phyloP scores from a whole-genome alignment of 1,139 yeast genomes.

The Suhomyces bribrorum region DNA sequence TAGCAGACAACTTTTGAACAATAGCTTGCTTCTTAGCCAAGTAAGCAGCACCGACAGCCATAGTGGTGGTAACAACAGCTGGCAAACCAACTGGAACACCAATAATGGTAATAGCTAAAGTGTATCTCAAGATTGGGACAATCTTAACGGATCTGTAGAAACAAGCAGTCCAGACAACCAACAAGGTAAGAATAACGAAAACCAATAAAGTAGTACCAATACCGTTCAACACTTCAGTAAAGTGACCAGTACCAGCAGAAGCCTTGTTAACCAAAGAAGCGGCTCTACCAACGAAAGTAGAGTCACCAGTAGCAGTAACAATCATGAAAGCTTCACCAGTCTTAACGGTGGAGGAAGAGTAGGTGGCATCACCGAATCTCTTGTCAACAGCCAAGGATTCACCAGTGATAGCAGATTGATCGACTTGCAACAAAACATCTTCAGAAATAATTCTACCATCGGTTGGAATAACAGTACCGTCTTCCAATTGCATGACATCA shows the following conservation, averaged over 20 bases:
- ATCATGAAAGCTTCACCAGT: conserved; percentile 97
- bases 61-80: conserved; percentile 98
- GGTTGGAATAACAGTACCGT: conserved; percentile 92
- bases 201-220: conserved; percentile 92
- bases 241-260: conserved; percentile 91
- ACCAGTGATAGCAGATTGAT: conserved; percentile 98
- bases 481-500: conserved; percentile 89
- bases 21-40: conserved; percentile 98
- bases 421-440: conserved; percentile 88
- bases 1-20: conserved; percentile 97
- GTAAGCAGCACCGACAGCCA: conserved; percentile 99
- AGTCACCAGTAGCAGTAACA: conserved; percentile 95
- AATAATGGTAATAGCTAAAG: conserved; percentile 94
- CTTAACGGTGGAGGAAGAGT: conserved; percentile 95
- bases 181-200: conserved; percentile 82
- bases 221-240: conserved; percentile 97
- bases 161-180: conserved; percentile 91
- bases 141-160: conserved; percentile 92
- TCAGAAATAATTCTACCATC: conserved; percentile 93
- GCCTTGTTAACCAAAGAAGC: conserved; percentile 97
- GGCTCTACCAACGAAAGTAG: conserved; percentile 91
- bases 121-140: conserved; percentile 89
- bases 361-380: conserved; percentile 82
- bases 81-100: conserved; percentile 99
- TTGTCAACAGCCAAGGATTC: conserved; percentile 96